phyloP scores from a whole-genome alignment of 2,329 filamentous ascomycete species.

The Xylaria digitata region DNA sequence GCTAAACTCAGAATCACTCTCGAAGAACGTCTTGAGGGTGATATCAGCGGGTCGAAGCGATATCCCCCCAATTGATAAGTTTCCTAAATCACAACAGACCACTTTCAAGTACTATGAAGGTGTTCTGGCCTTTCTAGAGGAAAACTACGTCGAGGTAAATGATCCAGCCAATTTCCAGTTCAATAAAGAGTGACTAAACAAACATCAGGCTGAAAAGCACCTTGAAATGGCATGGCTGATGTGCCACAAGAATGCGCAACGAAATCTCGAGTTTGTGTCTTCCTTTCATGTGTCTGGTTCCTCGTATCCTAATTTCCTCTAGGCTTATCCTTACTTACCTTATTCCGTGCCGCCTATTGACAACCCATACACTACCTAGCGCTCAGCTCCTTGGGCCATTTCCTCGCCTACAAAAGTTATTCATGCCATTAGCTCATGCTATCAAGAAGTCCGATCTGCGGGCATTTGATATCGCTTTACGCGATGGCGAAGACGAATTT shows the following conservation, averaged over 20 bases:
- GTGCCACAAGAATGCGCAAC: slow-evolving; percentile 77
- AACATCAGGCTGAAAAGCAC: slow-evolving; percentile 76
- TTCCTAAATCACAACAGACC: slow-evolving; percentile 90
- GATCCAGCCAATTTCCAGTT: slow-evolving; percentile 35
- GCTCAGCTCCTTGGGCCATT: slow-evolving; percentile 76
- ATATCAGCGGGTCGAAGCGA: slow-evolving; percentile 81
- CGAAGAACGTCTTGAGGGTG: slow-evolving; percentile 88
- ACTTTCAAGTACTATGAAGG: slow-evolving; percentile 98
- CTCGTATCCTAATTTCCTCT: slow-evolving; percentile 22
- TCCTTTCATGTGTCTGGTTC: slow-evolving; percentile 41
- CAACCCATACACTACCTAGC: slow-evolving; percentile 84
- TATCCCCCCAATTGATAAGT: slow-evolving; percentile 81
- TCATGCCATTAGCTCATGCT: slow-evolving; percentile 79
- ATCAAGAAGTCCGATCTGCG: slow-evolving; percentile 86
- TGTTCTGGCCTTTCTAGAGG: slow-evolving; percentile 92
- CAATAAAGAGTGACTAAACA: slow-evolving; percentile 9
- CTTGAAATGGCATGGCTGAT: slow-evolving; percentile 84
- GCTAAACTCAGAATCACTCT: slow-evolving; percentile 88
- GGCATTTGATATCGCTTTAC: slow-evolving; percentile 84
- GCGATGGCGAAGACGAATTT: slow-evolving; percentile 88
- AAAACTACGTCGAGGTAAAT: slow-evolving; percentile 82
- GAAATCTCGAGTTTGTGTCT: slow-evolving; percentile 80
- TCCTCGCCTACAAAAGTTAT: slow-evolving; percentile 80
- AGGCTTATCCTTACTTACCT: slow-evolving; percentile 94
- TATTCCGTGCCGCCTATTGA: slow-evolving; percentile 92